Conservation (phyloP, 345 rosid genomes). For the Euphorbia pulcherrima region DNA sequence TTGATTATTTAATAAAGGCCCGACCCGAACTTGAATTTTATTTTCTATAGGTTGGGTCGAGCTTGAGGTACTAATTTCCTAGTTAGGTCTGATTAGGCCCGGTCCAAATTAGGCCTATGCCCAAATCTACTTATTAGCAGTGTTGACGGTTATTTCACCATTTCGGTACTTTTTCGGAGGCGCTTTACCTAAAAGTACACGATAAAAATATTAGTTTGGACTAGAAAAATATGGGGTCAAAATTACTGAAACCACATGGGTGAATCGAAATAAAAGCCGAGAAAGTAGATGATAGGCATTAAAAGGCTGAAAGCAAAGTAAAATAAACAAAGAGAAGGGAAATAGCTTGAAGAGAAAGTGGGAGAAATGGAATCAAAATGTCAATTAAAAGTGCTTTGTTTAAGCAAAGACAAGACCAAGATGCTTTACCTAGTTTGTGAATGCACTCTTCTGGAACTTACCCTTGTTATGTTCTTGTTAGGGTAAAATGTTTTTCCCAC, state of each 20-base stretch:
- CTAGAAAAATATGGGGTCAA: no score
- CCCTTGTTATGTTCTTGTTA: constrained; percentile 24
- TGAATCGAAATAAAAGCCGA: not conserved
- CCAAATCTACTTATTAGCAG: no score
- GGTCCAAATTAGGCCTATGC: no score
- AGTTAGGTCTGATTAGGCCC: no score
- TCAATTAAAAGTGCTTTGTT: constrained; percentile 40
- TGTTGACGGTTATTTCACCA: not conserved
- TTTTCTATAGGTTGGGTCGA: no score
- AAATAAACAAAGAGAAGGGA: no score
- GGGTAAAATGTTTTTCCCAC: constrained; percentile 44
- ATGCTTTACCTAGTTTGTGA: constrained; percentile 72
- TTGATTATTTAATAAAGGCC: no score
- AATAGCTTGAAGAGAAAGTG: constrained; percentile 44
- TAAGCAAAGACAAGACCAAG: constrained; percentile 67
- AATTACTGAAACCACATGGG: constrained; percentile 20
- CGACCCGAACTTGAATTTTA: no score
- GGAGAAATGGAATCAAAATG: constrained; percentile 23
- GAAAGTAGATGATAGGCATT: constrained; percentile 15
- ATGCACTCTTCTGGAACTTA: constrained; percentile 75
- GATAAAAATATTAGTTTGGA: no score
- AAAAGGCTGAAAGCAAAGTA: not conserved
- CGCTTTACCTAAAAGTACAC: no score
- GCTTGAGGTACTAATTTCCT: no score
- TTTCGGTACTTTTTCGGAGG: no score